Conservation (phyloP, 257 asterid genomes). For the Cinchona pubescens region DNA sequence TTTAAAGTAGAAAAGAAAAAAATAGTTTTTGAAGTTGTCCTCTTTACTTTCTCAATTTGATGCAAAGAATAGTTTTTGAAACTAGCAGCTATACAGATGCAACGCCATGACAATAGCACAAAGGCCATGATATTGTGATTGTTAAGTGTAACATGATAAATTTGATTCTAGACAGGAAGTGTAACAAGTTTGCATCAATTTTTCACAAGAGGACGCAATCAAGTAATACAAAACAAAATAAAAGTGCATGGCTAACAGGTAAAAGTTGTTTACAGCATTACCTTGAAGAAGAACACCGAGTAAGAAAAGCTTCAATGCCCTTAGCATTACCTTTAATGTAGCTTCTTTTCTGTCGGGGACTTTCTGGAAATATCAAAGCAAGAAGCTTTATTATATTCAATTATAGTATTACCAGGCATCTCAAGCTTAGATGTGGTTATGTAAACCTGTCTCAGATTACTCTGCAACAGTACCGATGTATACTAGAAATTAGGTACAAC, state of each 20-base stretch:
- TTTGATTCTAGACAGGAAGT: too few species aligned
- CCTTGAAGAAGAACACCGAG: conserved; percentile 88
- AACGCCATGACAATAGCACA: too few species aligned
- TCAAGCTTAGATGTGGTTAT: neutral
- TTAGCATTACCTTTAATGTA: conserved; percentile 53
- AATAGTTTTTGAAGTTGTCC: neutral
- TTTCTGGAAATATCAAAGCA: conserved; percentile 43
- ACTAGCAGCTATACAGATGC: neutral
- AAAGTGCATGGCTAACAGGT: neutral
- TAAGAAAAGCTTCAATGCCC: conserved; percentile 62
- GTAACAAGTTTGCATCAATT: neutral
- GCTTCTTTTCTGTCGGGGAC: conserved; percentile 48
- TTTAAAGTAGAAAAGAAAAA: neutral
- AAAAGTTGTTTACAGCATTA: conserved; percentile 19
- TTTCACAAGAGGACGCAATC: neutral
- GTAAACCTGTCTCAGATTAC: neutral
- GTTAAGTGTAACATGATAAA: neutral
- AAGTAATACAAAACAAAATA: neutral
- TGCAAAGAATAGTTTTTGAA: neutral
- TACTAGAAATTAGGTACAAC: neutral
- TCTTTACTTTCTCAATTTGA: neutral
- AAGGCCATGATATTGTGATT: too few species aligned
- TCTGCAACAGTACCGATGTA: neutral
- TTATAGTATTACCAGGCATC: neutral
- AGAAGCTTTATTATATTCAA: conserved; percentile 13